A percentile compares a stretch with the other conserved stretches of the same genome.
phyloP scores from a whole-genome alignment of 176 grass and related monocot species.

The Carex pumila region DNA sequence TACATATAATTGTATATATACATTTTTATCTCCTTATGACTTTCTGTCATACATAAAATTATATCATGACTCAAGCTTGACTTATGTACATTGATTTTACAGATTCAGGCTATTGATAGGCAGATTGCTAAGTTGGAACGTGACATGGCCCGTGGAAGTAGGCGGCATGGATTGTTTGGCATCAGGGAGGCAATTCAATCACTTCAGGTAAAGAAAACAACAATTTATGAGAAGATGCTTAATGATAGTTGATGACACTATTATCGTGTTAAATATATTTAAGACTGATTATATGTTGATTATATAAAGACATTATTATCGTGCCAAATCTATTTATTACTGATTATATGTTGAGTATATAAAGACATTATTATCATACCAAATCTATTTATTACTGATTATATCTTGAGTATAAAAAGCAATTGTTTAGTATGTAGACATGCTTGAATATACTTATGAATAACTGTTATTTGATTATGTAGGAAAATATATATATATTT shows the following conservation, averaged over 20 bases:
- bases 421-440: not conserved
- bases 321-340: too few relatives aligned
- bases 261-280: not conserved
- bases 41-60: not conserved
- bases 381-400: not conserved
- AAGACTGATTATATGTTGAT: not conserved
- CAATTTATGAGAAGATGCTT: conserved; percentile 20
- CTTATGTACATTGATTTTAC: not conserved
- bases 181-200: conserved; percentile 18
- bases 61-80: not conserved
- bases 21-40: not conserved
- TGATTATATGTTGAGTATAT: too few relatives aligned
- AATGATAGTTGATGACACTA: not conserved
- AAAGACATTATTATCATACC: not conserved
- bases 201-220: not conserved
- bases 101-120: conserved; percentile 30
- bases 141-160: not conserved
- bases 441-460: not conserved
- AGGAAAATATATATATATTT: not conserved
- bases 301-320: too few relatives aligned
- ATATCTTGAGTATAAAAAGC: not conserved
- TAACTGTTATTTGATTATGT: not conserved
- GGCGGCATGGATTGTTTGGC: not conserved
- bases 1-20: not conserved
- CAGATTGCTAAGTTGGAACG: conserved; percentile 8